Evolutionary conservation across 179 eudicot species (phyloP).

Genomic region (Camellia oleifera): DNA sequence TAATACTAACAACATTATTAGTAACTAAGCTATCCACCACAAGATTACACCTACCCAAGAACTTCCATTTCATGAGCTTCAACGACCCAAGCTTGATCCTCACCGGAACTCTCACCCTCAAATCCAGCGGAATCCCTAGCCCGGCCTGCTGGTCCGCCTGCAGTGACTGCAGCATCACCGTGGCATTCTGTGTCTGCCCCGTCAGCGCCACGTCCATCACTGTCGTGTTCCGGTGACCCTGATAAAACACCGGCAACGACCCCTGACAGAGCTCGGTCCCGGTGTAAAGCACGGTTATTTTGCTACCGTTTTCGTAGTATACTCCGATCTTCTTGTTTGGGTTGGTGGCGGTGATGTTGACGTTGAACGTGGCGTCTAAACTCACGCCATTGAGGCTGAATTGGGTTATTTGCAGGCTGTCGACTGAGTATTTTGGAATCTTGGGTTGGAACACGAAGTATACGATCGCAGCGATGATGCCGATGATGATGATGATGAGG

Average conservation of each 20-base stretch:
- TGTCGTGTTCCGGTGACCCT: constrained; percentile 85
- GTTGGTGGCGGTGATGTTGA: constrained; percentile 70
- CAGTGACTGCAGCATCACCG: constrained; percentile 31
- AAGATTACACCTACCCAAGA: constrained; percentile 61
- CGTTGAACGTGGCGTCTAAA: constrained; percentile 58
- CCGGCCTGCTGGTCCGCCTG: constrained; percentile 51
- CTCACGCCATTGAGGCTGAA: constrained; percentile 35
- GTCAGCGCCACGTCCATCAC: constrained; percentile 36
- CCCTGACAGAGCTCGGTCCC: constrained; percentile 66
- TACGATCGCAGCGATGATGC: constrained; percentile 48
- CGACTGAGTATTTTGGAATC: constrained; percentile 70
- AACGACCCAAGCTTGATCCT: constrained; percentile 65
- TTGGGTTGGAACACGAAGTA: constrained; percentile 71
- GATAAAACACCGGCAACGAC: constrained; percentile 67
- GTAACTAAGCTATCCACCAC: constrained; percentile 48
- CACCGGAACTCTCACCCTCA: constrained; percentile 69
- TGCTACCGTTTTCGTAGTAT: constrained; percentile 58
- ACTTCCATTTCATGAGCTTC: constrained; percentile 68
- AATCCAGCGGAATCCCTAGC: constrained; percentile 42
- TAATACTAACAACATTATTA: constrained; percentile 45
- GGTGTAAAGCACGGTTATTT: constrained; percentile 44
- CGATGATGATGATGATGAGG: constrained; percentile 40
- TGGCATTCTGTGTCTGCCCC: constrained; percentile 46
- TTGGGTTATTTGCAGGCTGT: constrained; percentile 47
- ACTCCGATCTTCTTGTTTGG: constrained; percentile 85